Conservation (phyloP, 2,329 filamentous ascomycete genomes). For the Simplicillium sp. region DNA sequence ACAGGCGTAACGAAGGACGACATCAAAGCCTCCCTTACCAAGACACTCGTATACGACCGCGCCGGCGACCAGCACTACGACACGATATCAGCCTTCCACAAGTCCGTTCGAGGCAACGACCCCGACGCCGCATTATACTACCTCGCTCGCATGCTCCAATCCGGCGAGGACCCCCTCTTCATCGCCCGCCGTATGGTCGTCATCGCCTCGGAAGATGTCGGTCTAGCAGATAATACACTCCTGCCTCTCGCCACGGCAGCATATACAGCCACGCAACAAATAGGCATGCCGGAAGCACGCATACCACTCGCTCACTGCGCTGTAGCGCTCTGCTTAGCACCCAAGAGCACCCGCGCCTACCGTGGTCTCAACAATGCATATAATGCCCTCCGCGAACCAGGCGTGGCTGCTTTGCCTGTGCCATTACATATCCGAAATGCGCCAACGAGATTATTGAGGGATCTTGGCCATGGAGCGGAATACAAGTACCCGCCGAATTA, state of each 20-base stretch:
- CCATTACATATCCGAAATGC: constrained; percentile 87
- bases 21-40: constrained; percentile 76
- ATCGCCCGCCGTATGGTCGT: constrained; percentile 90
- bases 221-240: constrained; percentile 77
- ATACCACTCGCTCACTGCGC: constrained; percentile 86
- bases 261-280: constrained; percentile 81
- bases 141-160: constrained; percentile 89
- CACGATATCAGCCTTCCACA: constrained; percentile 94
- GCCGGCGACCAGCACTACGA: constrained; percentile 97
- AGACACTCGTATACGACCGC: constrained; percentile 89
- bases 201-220: constrained; percentile 89
- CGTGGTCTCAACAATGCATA: constrained; percentile 73
- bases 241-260: constrained; percentile 76
- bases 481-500: constrained; percentile 98
- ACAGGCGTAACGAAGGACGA: constrained; percentile 60
- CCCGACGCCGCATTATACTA: constrained; percentile 89
- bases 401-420: constrained; percentile 70
- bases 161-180: constrained; percentile 87
- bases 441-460: constrained; percentile 85
- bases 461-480: constrained; percentile 78
- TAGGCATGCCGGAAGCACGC: constrained; percentile 89
- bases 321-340: constrained; percentile 69
- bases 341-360: constrained; percentile 83
- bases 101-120: constrained; percentile 81
- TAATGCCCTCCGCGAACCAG: constrained; percentile 71